A percentile compares a stretch with the other conserved stretches of the same genome.
Evolutionary conservation across 2,329 filamentous ascomycete species (phyloP).

Genomic region (Ophiocordyceps camponoti-floridani): DNA sequence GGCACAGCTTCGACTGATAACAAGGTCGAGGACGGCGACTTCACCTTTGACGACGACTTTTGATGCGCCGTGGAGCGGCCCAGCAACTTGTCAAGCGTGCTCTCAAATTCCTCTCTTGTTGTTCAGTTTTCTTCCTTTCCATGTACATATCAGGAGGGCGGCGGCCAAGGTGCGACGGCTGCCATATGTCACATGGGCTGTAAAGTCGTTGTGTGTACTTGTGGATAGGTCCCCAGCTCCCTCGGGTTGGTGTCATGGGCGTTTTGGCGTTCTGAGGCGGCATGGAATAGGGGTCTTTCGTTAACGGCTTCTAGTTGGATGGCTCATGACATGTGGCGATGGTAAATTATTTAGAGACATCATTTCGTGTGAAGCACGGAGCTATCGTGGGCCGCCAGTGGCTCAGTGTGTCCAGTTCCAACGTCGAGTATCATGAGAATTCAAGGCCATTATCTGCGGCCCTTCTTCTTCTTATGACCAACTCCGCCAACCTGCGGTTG

Average conservation of each 20-base stretch:
- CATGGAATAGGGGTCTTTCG: neutral
- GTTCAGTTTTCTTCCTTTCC: neutral
- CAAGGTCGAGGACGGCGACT: conserved; percentile 51
- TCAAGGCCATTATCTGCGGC: conserved; percentile 36
- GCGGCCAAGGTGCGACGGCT: neutral
- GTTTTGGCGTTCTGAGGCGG: conserved; percentile 1
- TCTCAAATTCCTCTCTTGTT: neutral
- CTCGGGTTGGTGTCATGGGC: neutral
- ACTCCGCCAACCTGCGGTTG: conserved; percentile 17
- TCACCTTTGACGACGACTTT: conserved; percentile 93
- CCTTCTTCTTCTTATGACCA: conserved; percentile 53
- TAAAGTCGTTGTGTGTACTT: neutral
- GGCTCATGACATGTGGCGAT: conserved; percentile 5
- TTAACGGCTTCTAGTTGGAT: conserved; percentile 3
- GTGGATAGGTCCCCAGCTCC: neutral
- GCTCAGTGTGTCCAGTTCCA: neutral
- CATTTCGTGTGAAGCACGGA: neutral
- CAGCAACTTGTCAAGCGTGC: neutral
- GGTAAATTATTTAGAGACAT: neutral
- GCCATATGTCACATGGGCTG: neutral
- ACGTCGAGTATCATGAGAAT: neutral
- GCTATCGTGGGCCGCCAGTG: neutral
- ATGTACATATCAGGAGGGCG: neutral
- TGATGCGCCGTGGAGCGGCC: conserved; percentile 28
- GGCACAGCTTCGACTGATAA: conserved; percentile 20